Evolutionary conservation across 2,329 filamentous ascomycete genomes (phyloP).

Genomic region (Byssothecium circinans): DNA sequence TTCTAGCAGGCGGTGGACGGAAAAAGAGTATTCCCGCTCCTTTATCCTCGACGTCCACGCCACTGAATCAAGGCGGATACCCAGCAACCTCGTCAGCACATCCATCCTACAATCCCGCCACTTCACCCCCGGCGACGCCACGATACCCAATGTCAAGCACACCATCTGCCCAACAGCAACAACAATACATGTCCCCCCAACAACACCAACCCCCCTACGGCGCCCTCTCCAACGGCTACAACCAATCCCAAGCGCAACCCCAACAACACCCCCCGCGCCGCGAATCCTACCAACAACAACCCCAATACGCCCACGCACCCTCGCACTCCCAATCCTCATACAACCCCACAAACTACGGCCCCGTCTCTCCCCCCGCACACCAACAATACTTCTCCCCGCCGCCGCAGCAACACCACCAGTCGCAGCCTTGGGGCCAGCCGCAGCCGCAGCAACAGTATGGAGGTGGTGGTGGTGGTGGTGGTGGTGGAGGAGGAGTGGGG

Average conservation of each 20-base stretch:
- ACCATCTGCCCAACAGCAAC: constrained; percentile 26
- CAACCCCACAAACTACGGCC: constrained; percentile 52
- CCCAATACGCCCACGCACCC: constrained; percentile 19
- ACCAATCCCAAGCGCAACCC: constrained; percentile 19
- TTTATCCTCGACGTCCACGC: constrained; percentile 28
- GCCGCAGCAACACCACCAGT: constrained; percentile 44
- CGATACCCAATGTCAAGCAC: constrained; percentile 45
- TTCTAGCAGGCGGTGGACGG: constrained; percentile 31
- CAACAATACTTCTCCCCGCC: constrained; percentile 58
- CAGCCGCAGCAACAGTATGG: constrained; percentile 50
- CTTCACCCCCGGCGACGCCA: constrained; percentile 51
- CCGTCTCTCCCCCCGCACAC: constrained; percentile 57
- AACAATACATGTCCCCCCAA: constrained; percentile 36
- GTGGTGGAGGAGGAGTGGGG: no score
- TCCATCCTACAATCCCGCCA: constrained; percentile 56
- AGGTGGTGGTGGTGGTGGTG: constrained; percentile 53
- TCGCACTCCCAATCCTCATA: constrained; percentile 41
- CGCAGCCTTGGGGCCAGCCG: constrained; percentile 57
- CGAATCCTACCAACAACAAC: constrained; percentile 33
- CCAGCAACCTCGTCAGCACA: constrained; percentile 37
- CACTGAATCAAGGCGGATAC: constrained; percentile 29
- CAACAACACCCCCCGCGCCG: constrained; percentile 32
- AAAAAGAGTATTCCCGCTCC: constrained; percentile 47
- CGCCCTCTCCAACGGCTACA: constrained; percentile 26
- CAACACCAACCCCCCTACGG: constrained; percentile 27